Evolutionary conservation across 1,284 basidiomycete genomes (phyloP), one percentile per base, ranked within the genome.

Genomic region (Ceratorhiza oryzae-sativae): DNA sequence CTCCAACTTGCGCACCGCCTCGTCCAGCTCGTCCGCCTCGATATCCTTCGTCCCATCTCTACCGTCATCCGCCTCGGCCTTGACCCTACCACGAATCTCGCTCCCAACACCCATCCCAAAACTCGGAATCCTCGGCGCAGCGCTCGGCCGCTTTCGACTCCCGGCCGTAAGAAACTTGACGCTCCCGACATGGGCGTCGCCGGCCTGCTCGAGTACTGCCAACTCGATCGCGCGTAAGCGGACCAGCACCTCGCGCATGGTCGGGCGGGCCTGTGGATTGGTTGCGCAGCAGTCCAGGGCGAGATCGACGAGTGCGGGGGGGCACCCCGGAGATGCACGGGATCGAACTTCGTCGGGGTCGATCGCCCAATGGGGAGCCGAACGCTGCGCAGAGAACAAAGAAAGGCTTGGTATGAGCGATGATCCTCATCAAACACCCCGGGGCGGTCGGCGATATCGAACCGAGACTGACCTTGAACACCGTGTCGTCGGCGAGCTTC

Each of bases 151-250:
- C 75, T 70, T 77, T 73, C 71, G 75, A 76, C 86, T 87, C 5
- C 83, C 84, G 8, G 86, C 85, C 0, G 86, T 88, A 82, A 91
- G 87, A 75, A 93, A 92, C 76, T 89, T 90, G 79, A 97, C 83
- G 74, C 91, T 95, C 0, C 96, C 95, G 30, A 97, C 87, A 80
- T 96, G 91, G 55, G 88, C 83, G 73, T 91, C 88, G 12, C 76
- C 84, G 8, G 55, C 72, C 74, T 90, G 88, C 34, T 83, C 83
- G 9, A 49, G 49, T 12, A 71, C 59, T 20, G 59, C 71, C 20
- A 72, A 32, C 41, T 75, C 74, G 30, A 75, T 74, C 4, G 70
- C 68, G 18, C 73, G 61, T 0, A 89, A 85, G 8, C 90, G 84
- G n/a, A 85, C 81, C 3, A 95, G 82, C 2, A 96, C 87, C 75